Conservation (phyloP, 192 early-diverging fungal genomes). For the Podila horticola region DNA sequence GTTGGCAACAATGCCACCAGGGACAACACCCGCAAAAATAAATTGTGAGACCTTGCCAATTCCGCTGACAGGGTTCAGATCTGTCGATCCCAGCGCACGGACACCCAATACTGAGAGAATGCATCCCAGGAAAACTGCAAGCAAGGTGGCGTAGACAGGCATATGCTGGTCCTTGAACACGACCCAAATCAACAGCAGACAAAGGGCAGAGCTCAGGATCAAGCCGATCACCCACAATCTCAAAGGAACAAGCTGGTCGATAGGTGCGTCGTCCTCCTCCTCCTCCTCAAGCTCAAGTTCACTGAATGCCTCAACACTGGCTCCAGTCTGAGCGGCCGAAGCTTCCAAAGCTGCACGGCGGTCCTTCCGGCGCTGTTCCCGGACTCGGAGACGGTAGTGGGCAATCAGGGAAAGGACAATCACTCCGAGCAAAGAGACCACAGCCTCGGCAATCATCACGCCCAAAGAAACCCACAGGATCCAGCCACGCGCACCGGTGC, state of each 20-base stretch:
- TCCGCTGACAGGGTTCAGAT: slow-evolving; percentile 86
- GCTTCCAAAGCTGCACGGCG: neutral
- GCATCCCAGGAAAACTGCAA: slow-evolving; percentile 80
- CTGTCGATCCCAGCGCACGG: slow-evolving; percentile 84
- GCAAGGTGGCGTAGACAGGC: slow-evolving; percentile 69
- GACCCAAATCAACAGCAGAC: slow-evolving; percentile 68
- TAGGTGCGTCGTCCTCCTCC: slow-evolving; percentile 56
- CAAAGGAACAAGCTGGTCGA: slow-evolving; percentile 66
- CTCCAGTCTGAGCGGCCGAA: neutral
- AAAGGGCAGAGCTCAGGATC: slow-evolving; percentile 65
- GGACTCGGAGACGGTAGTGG: slow-evolving; percentile 36
- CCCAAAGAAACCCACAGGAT: slow-evolving; percentile 84
- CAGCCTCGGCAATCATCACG: slow-evolving; percentile 81
- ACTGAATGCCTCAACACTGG: slow-evolving; percentile 1
- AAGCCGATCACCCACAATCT: slow-evolving; percentile 74
- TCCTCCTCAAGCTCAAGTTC: slow-evolving; percentile 11
- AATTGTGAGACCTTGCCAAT: slow-evolving; percentile 90
- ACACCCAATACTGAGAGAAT: slow-evolving; percentile 84
- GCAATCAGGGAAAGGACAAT: slow-evolving; percentile 50
- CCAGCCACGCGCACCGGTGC: slow-evolving; percentile 77
- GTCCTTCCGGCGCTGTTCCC: slow-evolving; percentile 6
- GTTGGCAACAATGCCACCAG: slow-evolving; percentile 77
- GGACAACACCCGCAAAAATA: slow-evolving; percentile 82
- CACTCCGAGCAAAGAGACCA: slow-evolving; percentile 69
- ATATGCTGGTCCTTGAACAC: slow-evolving; percentile 71